These are phyloP conservation scores for Debaryomyces singareniensis DNA, from an alignment of 1,139 yeast genomes.

Conservation along the genomic window DNA sequence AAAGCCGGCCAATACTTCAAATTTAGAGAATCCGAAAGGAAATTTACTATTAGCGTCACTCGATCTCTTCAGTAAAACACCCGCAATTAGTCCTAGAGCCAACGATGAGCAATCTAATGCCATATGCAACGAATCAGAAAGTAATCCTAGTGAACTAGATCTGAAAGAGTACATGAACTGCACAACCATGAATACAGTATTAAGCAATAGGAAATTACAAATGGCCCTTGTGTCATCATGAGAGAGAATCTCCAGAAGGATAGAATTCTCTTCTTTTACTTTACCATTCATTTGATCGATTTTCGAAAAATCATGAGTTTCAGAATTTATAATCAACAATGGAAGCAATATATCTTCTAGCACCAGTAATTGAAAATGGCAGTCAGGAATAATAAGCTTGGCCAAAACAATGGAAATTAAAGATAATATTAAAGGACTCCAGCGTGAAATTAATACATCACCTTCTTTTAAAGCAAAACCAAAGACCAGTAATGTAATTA, in stretches of 20 bases:
- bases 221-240: constrained; percentile 83
- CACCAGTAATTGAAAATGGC: too few species aligned
- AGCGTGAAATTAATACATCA: background rate
- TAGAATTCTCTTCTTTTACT: constrained; percentile 8
- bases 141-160: constrained; percentile 83
- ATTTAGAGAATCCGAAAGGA: constrained; percentile 81
- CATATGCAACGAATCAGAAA: constrained; percentile 95
- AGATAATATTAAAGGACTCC: background rate
- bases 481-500: background rate
- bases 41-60: constrained; percentile 56
- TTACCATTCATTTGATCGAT: constrained; percentile 2
- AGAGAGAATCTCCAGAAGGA: constrained; percentile 35
- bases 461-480: background rate
- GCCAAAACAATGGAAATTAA: background rate
- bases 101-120: constrained; percentile 89
- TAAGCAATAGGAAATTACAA: constrained; percentile 76
- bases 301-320: constrained; percentile 5
- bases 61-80: constrained; percentile 45
- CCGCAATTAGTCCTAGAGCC: constrained; percentile 84
- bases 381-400: background rate
- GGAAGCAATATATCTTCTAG: constrained; percentile 9
- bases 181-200: constrained; percentile 89
- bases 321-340: constrained; percentile 13
- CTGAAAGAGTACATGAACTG: constrained; percentile 88
- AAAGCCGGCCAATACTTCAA: constrained; percentile 91